Base-by-base conservation (phyloP, 371 early-diverging fungal genomes). In the Mortierella sp. region DNA sequence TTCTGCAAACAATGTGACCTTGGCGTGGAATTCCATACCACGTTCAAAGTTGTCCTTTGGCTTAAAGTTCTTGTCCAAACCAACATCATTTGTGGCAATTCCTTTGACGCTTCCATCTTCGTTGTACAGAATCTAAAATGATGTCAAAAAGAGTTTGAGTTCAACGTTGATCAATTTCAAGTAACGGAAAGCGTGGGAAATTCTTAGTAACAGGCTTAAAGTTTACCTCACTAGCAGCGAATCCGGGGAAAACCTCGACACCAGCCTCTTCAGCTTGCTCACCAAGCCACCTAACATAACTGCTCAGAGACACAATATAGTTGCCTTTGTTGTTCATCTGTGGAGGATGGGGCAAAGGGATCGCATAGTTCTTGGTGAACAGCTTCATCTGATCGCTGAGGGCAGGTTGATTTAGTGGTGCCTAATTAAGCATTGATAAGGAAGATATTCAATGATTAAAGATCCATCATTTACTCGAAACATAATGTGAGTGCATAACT, bases 271-370 rank as follows among this genome's bases (percentile, higher is more conserved):
- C 99, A 22, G 99, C 99, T 75, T 96, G 95, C 79, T 97, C 97
- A 68, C 97, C 98, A 34, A 99, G 87, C 99, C 99, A 99, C 83
- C 93, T 91, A 60, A 94, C 94, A 83, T 98, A 94, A 76, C 96
- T 92, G 79, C 91, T 95, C 59, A 99, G 86, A 12, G 96, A 96
- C 17, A 99, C 93, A 73, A 99, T 97, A 85, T 96, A 99, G 84
- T 99, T 99, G 62, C 98, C 98, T 83, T 93, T 85, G 87, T 99
- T 99, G 86, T 88, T 90, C 97, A 98, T 96, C 75, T 95, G 93
- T 62, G 98, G 97, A 55, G 98, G 99, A 64, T 97, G 97, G 42
- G 99, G 99, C 42, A 98, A 64, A 8, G 98, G 98, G 72, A 99
- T 89, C 5, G 97, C 88, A 42, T 86, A 72, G 49, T 87, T 91